Percentiles rank a stretch among this genome's conserved stretches.
Conservation (phyloP, 139 green algal genomes). For the Mesostigma viride region DNA sequence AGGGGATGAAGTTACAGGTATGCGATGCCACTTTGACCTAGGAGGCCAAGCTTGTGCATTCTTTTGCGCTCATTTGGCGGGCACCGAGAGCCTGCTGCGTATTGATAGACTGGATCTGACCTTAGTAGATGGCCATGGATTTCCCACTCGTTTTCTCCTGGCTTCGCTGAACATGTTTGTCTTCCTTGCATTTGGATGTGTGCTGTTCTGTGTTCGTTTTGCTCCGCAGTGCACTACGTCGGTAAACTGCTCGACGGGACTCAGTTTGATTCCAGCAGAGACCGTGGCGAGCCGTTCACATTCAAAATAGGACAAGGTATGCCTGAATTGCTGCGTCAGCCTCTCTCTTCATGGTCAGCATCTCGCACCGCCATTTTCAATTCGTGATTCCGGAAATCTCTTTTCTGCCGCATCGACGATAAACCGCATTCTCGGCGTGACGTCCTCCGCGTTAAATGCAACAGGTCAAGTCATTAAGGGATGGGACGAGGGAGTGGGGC, state of each 20-base stretch:
- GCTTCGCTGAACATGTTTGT: too few relatives aligned
- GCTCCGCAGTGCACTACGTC: constrained; percentile 76
- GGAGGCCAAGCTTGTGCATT: not conserved
- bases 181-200: not conserved
- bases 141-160: not conserved
- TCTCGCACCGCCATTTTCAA: not conserved
- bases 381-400: not conserved
- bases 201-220: not conserved
- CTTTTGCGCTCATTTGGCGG: not conserved
- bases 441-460: not conserved
- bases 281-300: constrained; percentile 72
- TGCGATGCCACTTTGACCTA: not conserved
- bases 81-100: not conserved
- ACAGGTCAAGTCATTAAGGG: constrained; percentile 83
- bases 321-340: not conserved
- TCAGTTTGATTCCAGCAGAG: constrained; percentile 83
- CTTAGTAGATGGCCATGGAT: not conserved
- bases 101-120: not conserved
- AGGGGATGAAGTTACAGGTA: constrained; percentile 31
- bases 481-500: constrained; percentile 83
- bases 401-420: not conserved
- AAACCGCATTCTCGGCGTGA: too few relatives aligned
- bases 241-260: constrained; percentile 82
- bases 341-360: not conserved
- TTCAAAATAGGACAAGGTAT: constrained; percentile 47